A percentile compares a stretch with the other conserved stretches of the same genome.
phyloP scores from a whole-genome alignment of 371 early-diverging fungal species.

The Ecytonucleospora hepatopenaei region DNA sequence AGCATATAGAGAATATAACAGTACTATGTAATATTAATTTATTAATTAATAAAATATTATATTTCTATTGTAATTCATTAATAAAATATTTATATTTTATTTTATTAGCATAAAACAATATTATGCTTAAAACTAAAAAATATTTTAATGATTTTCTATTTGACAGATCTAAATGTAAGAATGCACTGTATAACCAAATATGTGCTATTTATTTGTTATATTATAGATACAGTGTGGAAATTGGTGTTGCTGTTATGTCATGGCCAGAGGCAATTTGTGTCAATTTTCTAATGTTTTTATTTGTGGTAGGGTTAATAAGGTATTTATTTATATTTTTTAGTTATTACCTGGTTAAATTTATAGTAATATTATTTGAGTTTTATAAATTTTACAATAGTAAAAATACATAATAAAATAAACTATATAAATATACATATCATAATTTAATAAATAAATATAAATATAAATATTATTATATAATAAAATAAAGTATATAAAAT shows the following conservation, averaged over 20 bases:
- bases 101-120: no score
- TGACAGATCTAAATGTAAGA: no score
- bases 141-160: no score
- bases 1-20: no score
- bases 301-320: conserved; percentile 1
- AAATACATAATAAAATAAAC: background rate
- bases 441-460: background rate
- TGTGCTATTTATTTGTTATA: conserved; percentile 9
- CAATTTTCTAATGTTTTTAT: background rate
- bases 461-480: background rate
- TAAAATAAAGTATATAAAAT: background rate
- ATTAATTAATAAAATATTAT: no score
- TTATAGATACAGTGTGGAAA: conserved; percentile 5
- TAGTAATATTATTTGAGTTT: background rate
- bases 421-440: background rate
- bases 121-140: no score
- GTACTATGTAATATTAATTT: no score
- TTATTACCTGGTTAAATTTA: background rate
- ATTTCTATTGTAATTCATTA: no score
- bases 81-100: no score
- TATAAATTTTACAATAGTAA: background rate
- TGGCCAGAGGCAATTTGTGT: conserved; percentile 1
- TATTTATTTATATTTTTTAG: background rate
- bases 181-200: no score
- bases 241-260: conserved; percentile 1